Evolutionary conservation across 441 rosid genomes (phyloP).

Genomic region (Melastoma candidum): DNA sequence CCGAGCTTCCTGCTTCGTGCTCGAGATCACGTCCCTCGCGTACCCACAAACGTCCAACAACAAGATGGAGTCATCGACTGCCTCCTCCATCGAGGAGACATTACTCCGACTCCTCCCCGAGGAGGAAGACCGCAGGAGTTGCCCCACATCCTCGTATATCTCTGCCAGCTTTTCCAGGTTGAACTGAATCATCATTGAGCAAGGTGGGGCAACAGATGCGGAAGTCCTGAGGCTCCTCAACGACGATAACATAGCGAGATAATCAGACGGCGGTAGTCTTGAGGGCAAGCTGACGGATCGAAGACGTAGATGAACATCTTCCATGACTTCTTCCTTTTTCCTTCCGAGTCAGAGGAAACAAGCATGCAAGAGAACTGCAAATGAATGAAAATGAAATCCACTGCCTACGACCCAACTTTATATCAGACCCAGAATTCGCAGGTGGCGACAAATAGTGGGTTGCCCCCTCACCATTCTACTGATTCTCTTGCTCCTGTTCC

Average conservation of each 20-base stretch:
- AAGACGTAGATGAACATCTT: slow-evolving; percentile 28
- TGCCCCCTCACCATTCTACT: no score
- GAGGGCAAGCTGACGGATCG: slow-evolving; percentile 79
- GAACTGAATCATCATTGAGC: slow-evolving; percentile 25
- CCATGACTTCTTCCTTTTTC: no score
- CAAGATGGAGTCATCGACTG: slow-evolving; percentile 44
- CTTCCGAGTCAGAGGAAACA: no score
- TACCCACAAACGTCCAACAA: slow-evolving; percentile 45
- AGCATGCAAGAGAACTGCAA: no score
- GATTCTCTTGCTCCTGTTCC: no score
- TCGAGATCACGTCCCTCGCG: slow-evolving; percentile 36
- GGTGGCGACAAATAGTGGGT: no score
- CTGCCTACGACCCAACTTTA: no score
- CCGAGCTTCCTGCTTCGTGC: slow-evolving; percentile 39
- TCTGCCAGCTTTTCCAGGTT: slow-evolving; percentile 42
- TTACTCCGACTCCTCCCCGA: slow-evolving; percentile 13
- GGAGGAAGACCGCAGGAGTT: slow-evolving; percentile 29
- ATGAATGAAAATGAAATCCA: no score
- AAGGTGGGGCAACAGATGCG: slow-evolving; percentile 19
- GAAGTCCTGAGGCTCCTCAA: slow-evolving; percentile 31
- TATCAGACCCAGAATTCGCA: no score
- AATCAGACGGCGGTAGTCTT: slow-evolving; percentile 38
- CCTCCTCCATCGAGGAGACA: slow-evolving; percentile 26
- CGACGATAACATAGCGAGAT: slow-evolving; percentile 36
- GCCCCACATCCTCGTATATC: slow-evolving; percentile 33